Percentiles rank a stretch among this genome's conserved stretches.
Evolutionary conservation across 768 basidiomycete genomes (phyloP).

Genomic region (Lactarius pseudohatsudake): DNA sequence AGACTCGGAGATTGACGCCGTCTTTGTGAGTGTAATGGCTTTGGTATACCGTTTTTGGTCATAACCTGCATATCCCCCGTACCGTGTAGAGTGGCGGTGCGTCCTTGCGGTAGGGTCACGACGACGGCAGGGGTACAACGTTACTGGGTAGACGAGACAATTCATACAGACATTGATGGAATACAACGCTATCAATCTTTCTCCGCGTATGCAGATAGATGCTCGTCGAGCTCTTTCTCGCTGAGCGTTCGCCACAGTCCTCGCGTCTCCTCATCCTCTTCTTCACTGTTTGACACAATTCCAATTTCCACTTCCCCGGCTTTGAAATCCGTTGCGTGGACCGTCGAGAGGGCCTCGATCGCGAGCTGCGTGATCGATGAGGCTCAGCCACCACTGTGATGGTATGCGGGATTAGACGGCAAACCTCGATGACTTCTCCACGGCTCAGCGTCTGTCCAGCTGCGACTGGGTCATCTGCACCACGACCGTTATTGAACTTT

Average conservation of each 20-base stretch:
- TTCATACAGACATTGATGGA: conserved; percentile 6
- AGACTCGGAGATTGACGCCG: conserved; percentile 62
- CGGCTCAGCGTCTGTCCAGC: conserved; percentile 74
- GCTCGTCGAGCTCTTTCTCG: conserved; percentile 73
- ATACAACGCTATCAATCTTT: conserved; percentile 58
- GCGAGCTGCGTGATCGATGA: conserved; percentile 60
- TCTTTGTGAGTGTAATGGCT: conserved; percentile 49
- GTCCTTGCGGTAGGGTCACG: conserved; percentile 40
- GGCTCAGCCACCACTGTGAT: background rate
- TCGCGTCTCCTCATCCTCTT: conserved; percentile 68
- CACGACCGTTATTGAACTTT: conserved; percentile 76
- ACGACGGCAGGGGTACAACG: background rate
- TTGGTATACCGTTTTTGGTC: conserved; percentile 1
- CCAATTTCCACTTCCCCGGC: conserved; percentile 95
- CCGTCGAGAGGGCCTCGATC: conserved; percentile 90
- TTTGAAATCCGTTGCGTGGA: conserved; percentile 96
- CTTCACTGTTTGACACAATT: conserved; percentile 74
- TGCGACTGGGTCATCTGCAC: conserved; percentile 73
- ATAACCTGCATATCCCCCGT: background rate
- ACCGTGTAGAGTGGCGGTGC: conserved; percentile 64
- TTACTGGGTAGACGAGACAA: background rate
- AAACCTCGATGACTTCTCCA: conserved; percentile 86
- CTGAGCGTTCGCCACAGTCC: conserved; percentile 80
- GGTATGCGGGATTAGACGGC: conserved; percentile 29
- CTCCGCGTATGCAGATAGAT: conserved; percentile 85